Percentiles rank a stretch among this genome's conserved stretches.
Evolutionary conservation across 371 early-diverging fungal species (phyloP).

Genomic region (Coemansia sp.): DNA sequence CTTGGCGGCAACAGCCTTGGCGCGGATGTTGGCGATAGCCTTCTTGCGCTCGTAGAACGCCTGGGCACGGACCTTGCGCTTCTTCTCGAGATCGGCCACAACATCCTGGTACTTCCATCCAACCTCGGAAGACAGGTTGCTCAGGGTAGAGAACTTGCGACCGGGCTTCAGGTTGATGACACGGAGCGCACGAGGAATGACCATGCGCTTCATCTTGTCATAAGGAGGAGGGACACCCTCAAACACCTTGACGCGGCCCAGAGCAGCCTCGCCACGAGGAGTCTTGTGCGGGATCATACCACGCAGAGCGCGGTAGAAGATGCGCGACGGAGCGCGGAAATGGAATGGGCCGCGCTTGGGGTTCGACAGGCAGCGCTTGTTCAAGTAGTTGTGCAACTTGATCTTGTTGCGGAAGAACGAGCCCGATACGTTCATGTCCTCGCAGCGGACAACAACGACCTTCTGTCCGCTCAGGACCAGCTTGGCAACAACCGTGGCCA

Average conservation of each 20-base stretch:
- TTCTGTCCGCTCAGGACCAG: constrained; percentile 97
- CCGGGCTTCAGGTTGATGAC: constrained; percentile 95
- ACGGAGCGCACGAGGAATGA: constrained; percentile 96
- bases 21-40: constrained; percentile 61
- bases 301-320: constrained; percentile 96
- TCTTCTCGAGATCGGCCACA: constrained; percentile 92
- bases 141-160: constrained; percentile 95
- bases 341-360: constrained; percentile 99
- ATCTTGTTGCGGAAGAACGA: constrained; percentile 99
- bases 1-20: constrained; percentile 62
- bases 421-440: constrained; percentile 97
- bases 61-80: constrained; percentile 92
- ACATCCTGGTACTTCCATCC: constrained; percentile 99
- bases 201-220: constrained; percentile 94
- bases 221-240: constrained; percentile 99
- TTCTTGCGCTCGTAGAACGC: constrained; percentile 93
- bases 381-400: constrained; percentile 95
- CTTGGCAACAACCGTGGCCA: constrained; percentile 98
- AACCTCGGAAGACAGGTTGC: constrained; percentile 92
- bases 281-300: constrained; percentile 99
- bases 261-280: constrained; percentile 95
- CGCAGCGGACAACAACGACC: constrained; percentile 97
- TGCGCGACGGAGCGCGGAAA: constrained; percentile 98
- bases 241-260: constrained; percentile 96
- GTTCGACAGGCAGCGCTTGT: constrained; percentile 99